Evolutionary conservation across 768 basidiomycete genomes (phyloP).

Genomic region (Rhizopogon vinicolor): DNA sequence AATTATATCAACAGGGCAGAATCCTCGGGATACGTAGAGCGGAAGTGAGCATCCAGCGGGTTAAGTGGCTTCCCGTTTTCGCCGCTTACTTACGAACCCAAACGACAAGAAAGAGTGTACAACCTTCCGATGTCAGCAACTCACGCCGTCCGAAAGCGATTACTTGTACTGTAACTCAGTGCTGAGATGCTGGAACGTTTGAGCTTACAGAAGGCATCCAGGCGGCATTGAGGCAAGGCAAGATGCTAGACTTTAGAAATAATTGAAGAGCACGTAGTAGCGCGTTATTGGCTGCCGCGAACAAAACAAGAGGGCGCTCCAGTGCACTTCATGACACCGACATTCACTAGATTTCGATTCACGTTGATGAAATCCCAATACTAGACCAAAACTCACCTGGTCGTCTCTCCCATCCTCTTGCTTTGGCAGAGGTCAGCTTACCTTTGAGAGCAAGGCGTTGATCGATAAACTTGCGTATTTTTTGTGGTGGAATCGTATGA

Average conservation of each 20-base stretch:
- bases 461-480: constrained; percentile 48
- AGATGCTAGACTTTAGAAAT: not conserved
- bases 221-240: not conserved
- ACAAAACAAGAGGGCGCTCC: constrained; percentile 56
- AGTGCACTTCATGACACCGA: constrained; percentile 49
- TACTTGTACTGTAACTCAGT: too few species aligned
- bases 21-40: too few species aligned
- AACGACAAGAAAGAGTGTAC: too few species aligned
- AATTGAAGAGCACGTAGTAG: not conserved
- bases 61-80: too few species aligned
- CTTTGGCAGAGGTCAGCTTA: constrained; percentile 20
- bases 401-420: constrained; percentile 53
- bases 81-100: too few species aligned
- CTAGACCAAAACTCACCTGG: constrained; percentile 40
- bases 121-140: too few species aligned
- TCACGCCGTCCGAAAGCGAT: too few species aligned
- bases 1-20: too few species aligned
- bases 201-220: not conserved
- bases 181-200: too few species aligned
- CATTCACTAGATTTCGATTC: constrained; percentile 35
- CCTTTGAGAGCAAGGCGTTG: constrained; percentile 46
- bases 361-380: not conserved
- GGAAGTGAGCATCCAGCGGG: too few species aligned
- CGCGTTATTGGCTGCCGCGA: constrained; percentile 14
- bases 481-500: constrained; percentile 42